Base-by-base conservation (phyloP, 2,329 filamentous ascomycete genomes). In the Nemania bipapillata region DNA sequence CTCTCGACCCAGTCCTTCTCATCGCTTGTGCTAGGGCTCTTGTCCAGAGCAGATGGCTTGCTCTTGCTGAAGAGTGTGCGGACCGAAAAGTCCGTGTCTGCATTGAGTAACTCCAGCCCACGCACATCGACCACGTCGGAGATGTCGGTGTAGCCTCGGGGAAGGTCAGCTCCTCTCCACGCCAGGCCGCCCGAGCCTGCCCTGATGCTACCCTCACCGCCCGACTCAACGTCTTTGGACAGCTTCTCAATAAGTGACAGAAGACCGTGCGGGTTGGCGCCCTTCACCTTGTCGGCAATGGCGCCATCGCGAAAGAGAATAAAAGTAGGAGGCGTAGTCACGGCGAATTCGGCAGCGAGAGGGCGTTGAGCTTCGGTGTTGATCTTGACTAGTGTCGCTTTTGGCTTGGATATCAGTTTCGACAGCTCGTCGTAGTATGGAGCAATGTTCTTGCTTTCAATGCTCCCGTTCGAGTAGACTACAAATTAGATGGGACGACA, bases 381-480 rank as follows among this genome's bases (percentile, higher is more conserved):
- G 83, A 97, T 87, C 83, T 96, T 97, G 79, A 89, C 89, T 79
- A 98, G 97, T 37, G 90, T 92, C 74, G 87, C 84, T 74, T 90
- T 89, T 17, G 91, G 87, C 59, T 89, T 87, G 20, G 92, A 91
- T 53, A 97, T 86, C 70, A 90, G 86, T 52, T 82, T 79, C 35
- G 94, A 90, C 56, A 97, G 87, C 78, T 90, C 84, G 76, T 96
- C 92, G 83, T 93, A 97, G 70, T 94, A 81, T 20, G 94, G 93
- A 5, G 91, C 92, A 73, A 98, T 94, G 72, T 88, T 86, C 75
- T 93, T 92, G 87, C 94, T 97, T 77, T 93, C 92, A 37, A 84
- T 90, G 78, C 92, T 97, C 90, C 92, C 96, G 77, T 93, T 90
- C 76, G 94, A 93, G 77, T 92, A 95, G 85, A 97, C 93, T 97